Evolutionary conservation across 164 flowering plant genomes (phyloP), one percentile per base, ranked within the genome.

Genomic region (Hamamelis virginiana): DNA sequence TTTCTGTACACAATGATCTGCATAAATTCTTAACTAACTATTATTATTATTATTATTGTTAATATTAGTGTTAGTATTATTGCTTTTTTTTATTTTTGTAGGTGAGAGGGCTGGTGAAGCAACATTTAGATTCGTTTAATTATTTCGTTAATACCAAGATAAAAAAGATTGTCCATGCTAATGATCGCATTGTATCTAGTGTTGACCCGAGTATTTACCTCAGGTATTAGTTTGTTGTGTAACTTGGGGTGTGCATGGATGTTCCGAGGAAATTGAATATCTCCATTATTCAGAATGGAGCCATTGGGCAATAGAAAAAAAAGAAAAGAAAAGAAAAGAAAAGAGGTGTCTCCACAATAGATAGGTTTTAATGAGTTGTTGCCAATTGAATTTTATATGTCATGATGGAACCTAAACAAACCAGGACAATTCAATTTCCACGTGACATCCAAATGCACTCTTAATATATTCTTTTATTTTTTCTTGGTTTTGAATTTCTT

Each of bases 71-170:
- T 46, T 44, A n/a, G 26, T 56, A 56, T 64, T 66, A 33, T 8
- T 61, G 69, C 16, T 64, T 68, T 8, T 26, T 33, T 64, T 46
- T 67, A 26, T 27, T 14, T 11, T 56, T 64, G 43, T 60, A 89
- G 95, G 95, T 89, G 66, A 84, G 99, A 76, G 99, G 99, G 16
- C 72, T 95, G 65, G 99, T 92, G 76, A 92, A 90, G 78, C 96
- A 92, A 52, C 99, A 95, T 73, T 71, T 95, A 77, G 99, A 92
- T 69, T 95, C 99, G 1, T 95, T 84, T 68, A 89, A 95, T 66
- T 93, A 90, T 66, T 92, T 95, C 69, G 82, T 89, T 3, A 82
- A 80, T 56, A 84, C 73, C 4, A 92, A 78, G 14, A 91, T 95
- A 47, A 83, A 84, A 72, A 91, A 91, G 80, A 90, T 92, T 25